phyloP scores from a whole-genome alignment of 2,329 filamentous ascomycete species.

The Pseudogymnoascus sp. region DNA sequence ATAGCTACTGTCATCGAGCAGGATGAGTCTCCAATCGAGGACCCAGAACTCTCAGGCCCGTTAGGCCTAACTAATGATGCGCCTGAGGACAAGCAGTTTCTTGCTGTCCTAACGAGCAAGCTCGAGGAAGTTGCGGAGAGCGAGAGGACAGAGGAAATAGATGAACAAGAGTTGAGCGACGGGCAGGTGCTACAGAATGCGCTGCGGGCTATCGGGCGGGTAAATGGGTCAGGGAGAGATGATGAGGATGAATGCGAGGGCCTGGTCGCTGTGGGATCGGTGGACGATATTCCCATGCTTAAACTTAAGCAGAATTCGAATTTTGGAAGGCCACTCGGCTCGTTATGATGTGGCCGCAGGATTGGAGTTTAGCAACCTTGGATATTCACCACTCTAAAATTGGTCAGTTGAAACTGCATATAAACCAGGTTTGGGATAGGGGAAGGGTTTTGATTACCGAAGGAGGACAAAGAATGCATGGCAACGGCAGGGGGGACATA shows the following conservation, averaged over 20 bases:
- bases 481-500: neutral
- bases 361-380: neutral
- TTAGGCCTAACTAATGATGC: slow-evolving; percentile 49
- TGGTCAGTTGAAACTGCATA: slow-evolving; percentile 1
- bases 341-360: neutral
- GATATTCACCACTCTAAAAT: neutral
- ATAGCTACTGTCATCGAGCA: slow-evolving; percentile 8
- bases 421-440: neutral
- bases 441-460: neutral
- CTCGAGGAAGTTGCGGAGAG: slow-evolving; percentile 29
- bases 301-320: slow-evolving; percentile 24
- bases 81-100: slow-evolving; percentile 48
- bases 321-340: slow-evolving; percentile 25
- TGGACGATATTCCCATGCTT: slow-evolving; percentile 22
- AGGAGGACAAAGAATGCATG: neutral
- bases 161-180: slow-evolving; percentile 18
- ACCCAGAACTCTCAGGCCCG: slow-evolving; percentile 43
- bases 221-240: slow-evolving; percentile 4
- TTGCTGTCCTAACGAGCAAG: slow-evolving; percentile 42
- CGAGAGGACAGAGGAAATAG: neutral
- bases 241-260: slow-evolving; percentile 16
- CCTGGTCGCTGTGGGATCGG: slow-evolving; percentile 15
- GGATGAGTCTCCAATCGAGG: slow-evolving; percentile 21
- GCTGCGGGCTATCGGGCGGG: slow-evolving; percentile 13
- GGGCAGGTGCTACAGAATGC: slow-evolving; percentile 21